These are phyloP conservation scores for Erysimum cheiranthoides DNA, from an alignment of 345 rosid species.

Conservation along the genomic window DNA sequence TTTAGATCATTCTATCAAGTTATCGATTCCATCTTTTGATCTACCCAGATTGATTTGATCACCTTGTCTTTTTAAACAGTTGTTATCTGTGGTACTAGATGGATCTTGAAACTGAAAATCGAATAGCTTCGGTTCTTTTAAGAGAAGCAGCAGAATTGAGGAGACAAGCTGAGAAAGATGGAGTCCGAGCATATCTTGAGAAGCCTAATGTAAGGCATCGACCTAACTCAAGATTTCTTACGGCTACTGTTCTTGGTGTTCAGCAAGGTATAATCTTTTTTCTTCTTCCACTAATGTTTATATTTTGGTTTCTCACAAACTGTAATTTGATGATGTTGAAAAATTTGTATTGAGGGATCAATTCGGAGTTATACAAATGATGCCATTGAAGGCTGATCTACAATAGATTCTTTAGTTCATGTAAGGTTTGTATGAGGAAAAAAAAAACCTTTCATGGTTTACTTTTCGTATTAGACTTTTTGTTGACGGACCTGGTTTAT, in stretches of 20 bases:
- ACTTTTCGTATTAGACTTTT: not conserved
- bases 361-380: not conserved
- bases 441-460: not conserved
- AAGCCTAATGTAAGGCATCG: conserved; percentile 69
- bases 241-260: conserved; percentile 93
- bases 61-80: not conserved
- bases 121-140: conserved; percentile 82
- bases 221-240: conserved; percentile 89
- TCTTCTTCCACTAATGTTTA: conserved; percentile 8
- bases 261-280: conserved; percentile 67
- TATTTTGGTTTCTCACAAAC: not conserved
- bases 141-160: conserved; percentile 95
- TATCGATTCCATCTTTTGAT: not conserved
- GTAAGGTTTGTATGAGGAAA: not conserved
- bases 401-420: not conserved
- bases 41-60: conserved; percentile 19
- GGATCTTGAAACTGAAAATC: conserved; percentile 94
- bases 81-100: conserved; percentile 37
- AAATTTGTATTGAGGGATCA: not conserved
- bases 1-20: not conserved
- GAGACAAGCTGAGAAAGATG: conserved; percentile 79
- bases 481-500: not conserved
- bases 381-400: not conserved
- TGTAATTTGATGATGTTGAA: conserved; percentile 1
- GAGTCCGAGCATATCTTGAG: conserved; percentile 75